Conservation (phyloP, 164 flowering plant species). For the Cinnamomum chago region DNA sequence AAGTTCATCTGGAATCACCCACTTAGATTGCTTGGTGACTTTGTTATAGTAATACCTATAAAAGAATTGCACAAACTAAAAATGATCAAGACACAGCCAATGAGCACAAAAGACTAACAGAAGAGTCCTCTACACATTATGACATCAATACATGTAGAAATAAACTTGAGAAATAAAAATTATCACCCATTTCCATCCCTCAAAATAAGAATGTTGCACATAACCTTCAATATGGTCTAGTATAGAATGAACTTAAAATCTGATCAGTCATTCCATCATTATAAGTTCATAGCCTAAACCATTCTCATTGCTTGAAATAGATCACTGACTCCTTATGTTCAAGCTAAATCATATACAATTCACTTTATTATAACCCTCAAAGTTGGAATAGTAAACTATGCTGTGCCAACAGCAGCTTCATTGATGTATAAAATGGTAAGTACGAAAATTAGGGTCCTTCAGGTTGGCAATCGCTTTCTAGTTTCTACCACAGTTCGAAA, state of each 20-base stretch:
- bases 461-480: neutral
- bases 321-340: too few relatives aligned
- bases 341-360: too few relatives aligned
- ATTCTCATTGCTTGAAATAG: too few relatives aligned
- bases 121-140: neutral
- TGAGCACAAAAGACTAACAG: neutral
- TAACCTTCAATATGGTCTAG: too few relatives aligned
- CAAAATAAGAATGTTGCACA: too few relatives aligned
- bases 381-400: too few relatives aligned
- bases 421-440: neutral
- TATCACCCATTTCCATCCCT: too few relatives aligned
- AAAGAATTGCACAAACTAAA: neutral
- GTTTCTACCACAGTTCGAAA: neutral
- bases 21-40: slow-evolving; percentile 77
- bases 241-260: too few relatives aligned
- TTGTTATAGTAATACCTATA: slow-evolving; percentile 92
- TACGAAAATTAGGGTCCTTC: neutral
- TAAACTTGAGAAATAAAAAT: neutral
- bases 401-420: neutral
- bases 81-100: neutral
- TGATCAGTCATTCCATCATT: too few relatives aligned
- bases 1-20: slow-evolving; percentile 90
- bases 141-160: neutral
- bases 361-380: too few relatives aligned
- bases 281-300: too few relatives aligned